These are phyloP conservation scores for Leccinum subrobustum DNA, from an alignment of 1,284 basidiomycete genomes.

Conservation along the genomic window DNA sequence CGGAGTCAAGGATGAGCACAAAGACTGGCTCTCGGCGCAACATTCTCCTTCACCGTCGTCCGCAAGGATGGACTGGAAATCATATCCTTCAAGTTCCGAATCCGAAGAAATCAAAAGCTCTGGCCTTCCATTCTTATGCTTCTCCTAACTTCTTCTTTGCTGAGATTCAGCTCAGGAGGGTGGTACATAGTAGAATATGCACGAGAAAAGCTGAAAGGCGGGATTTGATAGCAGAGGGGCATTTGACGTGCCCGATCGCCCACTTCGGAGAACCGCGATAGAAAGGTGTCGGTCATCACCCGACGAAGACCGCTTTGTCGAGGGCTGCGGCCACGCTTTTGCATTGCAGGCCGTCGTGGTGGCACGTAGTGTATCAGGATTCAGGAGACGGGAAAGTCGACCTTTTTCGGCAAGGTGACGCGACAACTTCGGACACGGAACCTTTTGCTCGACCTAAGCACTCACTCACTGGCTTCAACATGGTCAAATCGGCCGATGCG, in stretches of 20 bases:
- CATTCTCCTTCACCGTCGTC: neutral
- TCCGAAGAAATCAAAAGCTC: neutral
- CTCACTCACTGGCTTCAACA: conserved; percentile 1
- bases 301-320: neutral
- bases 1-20: no score
- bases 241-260: neutral
- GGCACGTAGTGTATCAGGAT: no score
- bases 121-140: neutral
- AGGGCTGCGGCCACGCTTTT: neutral
- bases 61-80: neutral
- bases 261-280: neutral
- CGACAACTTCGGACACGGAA: neutral
- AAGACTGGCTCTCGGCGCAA: neutral
- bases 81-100: neutral
- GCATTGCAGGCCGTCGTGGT: no score
- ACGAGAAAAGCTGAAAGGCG: neutral
- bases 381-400: neutral
- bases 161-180: neutral
- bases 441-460: neutral
- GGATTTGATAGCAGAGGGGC: neutral
- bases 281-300: neutral
- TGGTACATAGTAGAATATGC: neutral
- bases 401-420: neutral
- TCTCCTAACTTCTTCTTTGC: neutral
- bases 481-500: conserved; percentile 35